A percentile compares a stretch with the other conserved stretches of the same genome.
Evolutionary conservation across 345 rosid genomes (phyloP).

Genomic region (Eucalyptus fibrosa): DNA sequence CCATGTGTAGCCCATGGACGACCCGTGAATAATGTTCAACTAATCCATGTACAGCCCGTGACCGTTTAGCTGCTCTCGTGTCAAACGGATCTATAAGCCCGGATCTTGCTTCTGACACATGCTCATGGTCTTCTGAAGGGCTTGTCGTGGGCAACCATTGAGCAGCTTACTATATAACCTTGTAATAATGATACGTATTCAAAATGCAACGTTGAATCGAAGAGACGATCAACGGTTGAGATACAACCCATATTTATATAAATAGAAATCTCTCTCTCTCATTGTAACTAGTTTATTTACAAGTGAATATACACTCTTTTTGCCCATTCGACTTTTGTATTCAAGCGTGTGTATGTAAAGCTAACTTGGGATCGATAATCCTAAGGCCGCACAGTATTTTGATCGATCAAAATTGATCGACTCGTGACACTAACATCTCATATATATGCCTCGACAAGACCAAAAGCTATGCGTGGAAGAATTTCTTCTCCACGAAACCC

Average conservation of each 20-base stretch:
- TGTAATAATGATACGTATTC: too few relatives aligned
- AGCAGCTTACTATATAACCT: rapidly evolving
- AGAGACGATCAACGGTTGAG: rapidly evolving
- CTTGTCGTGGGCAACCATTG: rapidly evolving
- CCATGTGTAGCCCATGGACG: rapidly evolving
- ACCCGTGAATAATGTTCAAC: rapidly evolving
- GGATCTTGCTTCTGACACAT: rapidly evolving
- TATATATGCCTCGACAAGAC: too few relatives aligned
- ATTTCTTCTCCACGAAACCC: too few relatives aligned
- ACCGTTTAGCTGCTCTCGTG: rapidly evolving
- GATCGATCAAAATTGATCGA: rapidly evolving
- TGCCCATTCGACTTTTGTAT: rapidly evolving
- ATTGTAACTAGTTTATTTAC: rapidly evolving
- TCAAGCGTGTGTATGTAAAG: rapidly evolving
- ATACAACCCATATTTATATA: too few relatives aligned
- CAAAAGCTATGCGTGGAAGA: too few relatives aligned
- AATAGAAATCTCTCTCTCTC: rapidly evolving
- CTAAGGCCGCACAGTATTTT: rapidly evolving
- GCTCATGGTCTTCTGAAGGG: rapidly evolving
- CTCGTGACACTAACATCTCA: too few relatives aligned
- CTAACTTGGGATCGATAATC: rapidly evolving
- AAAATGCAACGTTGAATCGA: rapidly evolving
- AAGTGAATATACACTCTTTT: too few relatives aligned
- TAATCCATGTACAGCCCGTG: too few relatives aligned
- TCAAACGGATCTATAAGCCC: rapidly evolving